Evolutionary conservation across 306 rosid species (phyloP).

Genomic region (Acacia crassicarpa): DNA sequence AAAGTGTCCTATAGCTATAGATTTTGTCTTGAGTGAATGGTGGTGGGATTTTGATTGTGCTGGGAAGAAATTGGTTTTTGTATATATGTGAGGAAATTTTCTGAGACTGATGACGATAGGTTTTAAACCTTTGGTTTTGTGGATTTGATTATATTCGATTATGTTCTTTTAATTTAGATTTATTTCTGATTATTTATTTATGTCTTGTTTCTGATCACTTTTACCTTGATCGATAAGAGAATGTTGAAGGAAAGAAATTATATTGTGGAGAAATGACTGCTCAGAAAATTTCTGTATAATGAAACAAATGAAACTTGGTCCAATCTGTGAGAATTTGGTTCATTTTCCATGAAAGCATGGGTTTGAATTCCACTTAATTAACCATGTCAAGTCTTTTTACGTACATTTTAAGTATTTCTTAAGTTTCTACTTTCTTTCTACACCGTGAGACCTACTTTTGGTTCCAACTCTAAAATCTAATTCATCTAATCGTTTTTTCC

Average conservation of each 20-base stretch:
- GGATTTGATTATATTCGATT: constrained; percentile 16
- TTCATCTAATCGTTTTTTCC: neutral
- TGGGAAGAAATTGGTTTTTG: constrained; percentile 16
- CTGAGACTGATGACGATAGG: neutral
- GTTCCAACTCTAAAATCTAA: neutral
- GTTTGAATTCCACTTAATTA: neutral
- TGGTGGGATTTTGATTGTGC: neutral
- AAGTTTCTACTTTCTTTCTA: neutral
- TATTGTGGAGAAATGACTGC: neutral
- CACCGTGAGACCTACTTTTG: neutral
- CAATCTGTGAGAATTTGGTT: neutral
- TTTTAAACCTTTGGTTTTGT: neutral
- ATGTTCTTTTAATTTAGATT: neutral
- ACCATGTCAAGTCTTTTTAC: neutral
- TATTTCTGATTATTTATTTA: neutral
- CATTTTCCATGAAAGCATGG: neutral
- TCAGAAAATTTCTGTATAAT: neutral
- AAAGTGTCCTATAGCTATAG: neutral
- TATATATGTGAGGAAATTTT: constrained; percentile 1
- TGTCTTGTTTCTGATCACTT: neutral
- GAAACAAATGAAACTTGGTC: neutral
- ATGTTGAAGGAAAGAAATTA: neutral
- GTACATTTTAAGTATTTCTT: neutral
- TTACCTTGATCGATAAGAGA: neutral
- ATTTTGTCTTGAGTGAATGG: neutral